Conservation (phyloP, 2,329 filamentous ascomycete species). For the Exophiala calicioides region DNA sequence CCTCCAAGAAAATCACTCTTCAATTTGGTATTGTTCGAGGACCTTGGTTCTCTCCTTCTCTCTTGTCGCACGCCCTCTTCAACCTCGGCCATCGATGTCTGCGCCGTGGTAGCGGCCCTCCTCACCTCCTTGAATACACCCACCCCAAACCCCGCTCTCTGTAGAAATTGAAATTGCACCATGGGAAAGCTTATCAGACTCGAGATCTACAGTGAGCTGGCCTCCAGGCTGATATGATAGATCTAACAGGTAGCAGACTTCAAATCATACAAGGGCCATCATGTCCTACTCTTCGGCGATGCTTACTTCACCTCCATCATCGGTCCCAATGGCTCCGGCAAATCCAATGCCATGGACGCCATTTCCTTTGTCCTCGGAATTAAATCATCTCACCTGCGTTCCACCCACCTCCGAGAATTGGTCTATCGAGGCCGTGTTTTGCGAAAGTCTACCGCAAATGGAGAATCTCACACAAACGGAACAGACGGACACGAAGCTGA, state of each 20-base stretch:
- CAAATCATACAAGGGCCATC: slow-evolving; percentile 98
- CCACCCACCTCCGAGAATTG: slow-evolving; percentile 87
- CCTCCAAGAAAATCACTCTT: too few relatives aligned
- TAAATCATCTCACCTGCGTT: slow-evolving; percentile 96
- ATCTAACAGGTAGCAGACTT: too few relatives aligned
- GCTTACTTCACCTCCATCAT: slow-evolving; percentile 99
- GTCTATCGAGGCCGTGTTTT: slow-evolving; percentile 94
- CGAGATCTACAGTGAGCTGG: slow-evolving; percentile 92
- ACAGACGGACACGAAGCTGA: slow-evolving; percentile 66
- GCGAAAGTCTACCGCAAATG: slow-evolving; percentile 88
- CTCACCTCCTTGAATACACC: background rate
- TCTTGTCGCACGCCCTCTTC: too few relatives aligned
- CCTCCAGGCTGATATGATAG: too few relatives aligned
- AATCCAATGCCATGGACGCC: slow-evolving; percentile 99
- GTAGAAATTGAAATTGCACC: too few relatives aligned
- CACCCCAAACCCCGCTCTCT: slow-evolving; percentile 20
- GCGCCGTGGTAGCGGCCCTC: too few relatives aligned
- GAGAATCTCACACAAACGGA: slow-evolving; percentile 63
- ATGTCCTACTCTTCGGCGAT: slow-evolving; percentile 91
- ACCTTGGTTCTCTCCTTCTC: too few relatives aligned
- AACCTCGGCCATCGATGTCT: background rate
- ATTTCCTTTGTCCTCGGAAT: slow-evolving; percentile 99
- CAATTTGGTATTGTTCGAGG: too few relatives aligned
- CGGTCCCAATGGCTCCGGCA: slow-evolving; percentile 98
- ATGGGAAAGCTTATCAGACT: slow-evolving; percentile 98